Evolutionary conservation across 2,329 filamentous ascomycete genomes (phyloP).

Genomic region (Golovinomyces cichoracearum): DNA sequence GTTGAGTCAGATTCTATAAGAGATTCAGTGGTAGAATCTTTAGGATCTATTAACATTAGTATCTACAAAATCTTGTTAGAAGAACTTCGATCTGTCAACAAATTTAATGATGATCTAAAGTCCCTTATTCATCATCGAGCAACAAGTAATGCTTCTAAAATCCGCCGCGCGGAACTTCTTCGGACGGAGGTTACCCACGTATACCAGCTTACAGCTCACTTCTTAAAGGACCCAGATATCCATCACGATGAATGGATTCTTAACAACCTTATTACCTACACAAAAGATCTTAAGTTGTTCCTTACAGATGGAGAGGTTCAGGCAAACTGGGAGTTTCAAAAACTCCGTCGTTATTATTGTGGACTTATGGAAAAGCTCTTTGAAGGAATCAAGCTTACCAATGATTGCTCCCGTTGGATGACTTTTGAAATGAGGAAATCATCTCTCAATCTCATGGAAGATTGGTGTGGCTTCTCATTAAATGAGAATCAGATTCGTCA

Average conservation of each 20-base stretch:
- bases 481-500: constrained; percentile 62
- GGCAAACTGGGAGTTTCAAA: constrained; percentile 83
- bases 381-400: constrained; percentile 64
- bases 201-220: constrained; percentile 79
- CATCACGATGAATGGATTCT: constrained; percentile 77
- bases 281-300: constrained; percentile 79
- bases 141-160: constrained; percentile 56
- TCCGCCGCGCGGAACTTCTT: constrained; percentile 59
- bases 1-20: constrained; percentile 57
- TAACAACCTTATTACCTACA: constrained; percentile 65
- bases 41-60: constrained; percentile 86
- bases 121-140: constrained; percentile 66
- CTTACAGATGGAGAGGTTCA: constrained; percentile 87
- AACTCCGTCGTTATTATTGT: constrained; percentile 75
- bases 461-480: constrained; percentile 94
- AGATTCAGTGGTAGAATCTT: constrained; percentile 68
- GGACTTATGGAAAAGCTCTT: constrained; percentile 82
- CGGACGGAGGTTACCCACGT: constrained; percentile 90
- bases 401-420: constrained; percentile 78
- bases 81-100: constrained; percentile 58
- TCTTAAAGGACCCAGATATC: constrained; percentile 52
- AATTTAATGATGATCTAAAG: constrained; percentile 72
- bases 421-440: constrained; percentile 91
- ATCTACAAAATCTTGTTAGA: constrained; percentile 80
- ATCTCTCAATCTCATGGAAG: constrained; percentile 88